phyloP scores from a whole-genome alignment of 352 stramenopile species.

The Hyaloperonospora brassicae region DNA sequence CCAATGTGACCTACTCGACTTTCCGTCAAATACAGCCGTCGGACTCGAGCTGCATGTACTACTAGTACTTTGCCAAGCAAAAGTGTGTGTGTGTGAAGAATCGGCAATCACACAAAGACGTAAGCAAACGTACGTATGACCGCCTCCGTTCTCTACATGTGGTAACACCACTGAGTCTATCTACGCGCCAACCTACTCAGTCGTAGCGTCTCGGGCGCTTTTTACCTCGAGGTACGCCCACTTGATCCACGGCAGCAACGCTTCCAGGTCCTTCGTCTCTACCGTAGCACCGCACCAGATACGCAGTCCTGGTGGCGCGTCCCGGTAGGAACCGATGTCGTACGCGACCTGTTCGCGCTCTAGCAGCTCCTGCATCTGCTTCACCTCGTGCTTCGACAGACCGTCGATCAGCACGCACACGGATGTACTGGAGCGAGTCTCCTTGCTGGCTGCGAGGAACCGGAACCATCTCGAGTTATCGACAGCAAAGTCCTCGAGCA shows the following conservation, averaged over 20 bases:
- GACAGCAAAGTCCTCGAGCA: slow-evolving; percentile 95
- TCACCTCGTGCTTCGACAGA: slow-evolving; percentile 90
- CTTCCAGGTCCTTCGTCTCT: slow-evolving; percentile 95
- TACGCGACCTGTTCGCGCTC: slow-evolving; percentile 94
- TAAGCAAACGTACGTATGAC: no score
- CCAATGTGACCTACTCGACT: no score
- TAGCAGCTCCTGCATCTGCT: slow-evolving; percentile 93
- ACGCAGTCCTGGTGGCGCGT: slow-evolving; percentile 94
- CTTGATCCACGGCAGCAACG: slow-evolving; percentile 97
- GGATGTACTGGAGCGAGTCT: slow-evolving; percentile 93
- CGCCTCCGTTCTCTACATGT: no score
- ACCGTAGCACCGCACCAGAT: slow-evolving; percentile 99
- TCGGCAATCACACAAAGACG: no score
- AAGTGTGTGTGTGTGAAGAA: no score
- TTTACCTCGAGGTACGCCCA: slow-evolving; percentile 94
- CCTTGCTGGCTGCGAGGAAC: slow-evolving; percentile 93
- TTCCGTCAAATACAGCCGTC: no score
- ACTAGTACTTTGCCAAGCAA: no score
- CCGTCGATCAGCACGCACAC: slow-evolving; percentile 95
- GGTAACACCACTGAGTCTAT: no score
- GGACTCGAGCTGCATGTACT: no score
- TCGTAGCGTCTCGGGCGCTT: slow-evolving; percentile 23
- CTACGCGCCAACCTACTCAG: slow-evolving; percentile 11
- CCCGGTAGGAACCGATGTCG: slow-evolving; percentile 98
- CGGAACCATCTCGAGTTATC: slow-evolving; percentile 93